Evolutionary conservation across 2,329 filamentous ascomycete species (phyloP).

Genomic region (Alternaria alternata): DNA sequence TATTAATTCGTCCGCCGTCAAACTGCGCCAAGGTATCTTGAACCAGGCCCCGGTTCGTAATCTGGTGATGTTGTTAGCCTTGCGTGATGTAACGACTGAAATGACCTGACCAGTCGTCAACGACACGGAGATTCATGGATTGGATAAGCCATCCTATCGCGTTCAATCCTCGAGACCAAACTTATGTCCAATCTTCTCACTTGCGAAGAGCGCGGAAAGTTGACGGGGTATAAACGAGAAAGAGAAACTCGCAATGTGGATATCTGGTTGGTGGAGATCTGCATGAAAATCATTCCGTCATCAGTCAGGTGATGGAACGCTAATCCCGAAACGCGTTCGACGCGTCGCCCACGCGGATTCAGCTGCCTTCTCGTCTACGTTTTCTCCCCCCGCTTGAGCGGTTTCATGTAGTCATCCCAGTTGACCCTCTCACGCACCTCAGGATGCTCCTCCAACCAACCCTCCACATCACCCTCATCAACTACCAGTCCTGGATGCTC

Average conservation of each 20-base stretch:
- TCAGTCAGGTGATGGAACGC: not conserved
- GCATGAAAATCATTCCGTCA: not conserved
- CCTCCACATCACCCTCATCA: slow-evolving; percentile 13
- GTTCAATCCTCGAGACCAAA: not conserved
- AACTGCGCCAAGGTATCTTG: not conserved
- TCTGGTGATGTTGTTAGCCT: not conserved
- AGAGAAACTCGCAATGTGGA: not conserved
- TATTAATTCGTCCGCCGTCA: not conserved
- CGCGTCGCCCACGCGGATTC: not conserved
- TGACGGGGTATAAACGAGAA: too few species aligned
- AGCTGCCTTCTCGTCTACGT: too few species aligned
- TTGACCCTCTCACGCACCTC: slow-evolving; percentile 3
- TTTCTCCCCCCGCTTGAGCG: not conserved
- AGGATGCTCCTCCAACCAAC: slow-evolving; percentile 17
- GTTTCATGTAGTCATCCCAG: not conserved
- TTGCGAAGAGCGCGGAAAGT: too few species aligned
- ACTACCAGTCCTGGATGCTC: slow-evolving; percentile 13
- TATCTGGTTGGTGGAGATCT: not conserved
- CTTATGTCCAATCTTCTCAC: not conserved
- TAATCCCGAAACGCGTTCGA: not conserved
- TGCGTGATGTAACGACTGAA: not conserved
- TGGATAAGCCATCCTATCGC: not conserved
- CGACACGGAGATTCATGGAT: not conserved
- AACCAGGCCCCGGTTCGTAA: not conserved
- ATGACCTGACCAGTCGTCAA: not conserved